Evolutionary conservation across 164 flowering plant species (phyloP), one percentile per base, ranked within the genome.

Genomic region (Liquidambar formosana): DNA sequence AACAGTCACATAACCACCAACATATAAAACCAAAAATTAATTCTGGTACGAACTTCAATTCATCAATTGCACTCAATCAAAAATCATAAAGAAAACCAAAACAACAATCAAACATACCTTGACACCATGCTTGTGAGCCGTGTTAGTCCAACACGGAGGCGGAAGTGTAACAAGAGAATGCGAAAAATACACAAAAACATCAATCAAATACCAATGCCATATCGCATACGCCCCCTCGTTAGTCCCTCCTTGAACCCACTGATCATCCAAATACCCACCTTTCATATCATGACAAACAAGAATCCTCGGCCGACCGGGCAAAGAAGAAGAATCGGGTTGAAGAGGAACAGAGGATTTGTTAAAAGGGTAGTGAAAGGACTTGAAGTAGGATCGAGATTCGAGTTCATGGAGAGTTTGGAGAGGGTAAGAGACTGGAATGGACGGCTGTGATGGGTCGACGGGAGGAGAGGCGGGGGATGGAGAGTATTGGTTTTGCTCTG

Each of bases 141-240:
- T 71, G 65, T 94, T 94, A 5, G 81, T 83, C 99, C 99, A 94
- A 71, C 93, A 79, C 16, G 99, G 97, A 61, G 99, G 99, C 5
- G 97, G 99, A 58, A 94, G 43, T 0, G 97, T 91, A 38, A 94
- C 94, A 52, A 94, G 78, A 78, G 46, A 69, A 76, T 92, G 99
- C 15, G 97, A 91, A 67, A 94, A 94, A 71, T 94, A 94, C 5
- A 94, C 96, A 53, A 94, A 94, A 10, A 94, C 84, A 80, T 94
- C 97, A 11, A 94, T 92, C 86, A 94, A 81, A 78, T 92, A 74
- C 99, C 97, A 94, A 72, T 94, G 97, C 94, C 97, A 92, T 2
- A 92, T 86, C 5, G 90, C 86, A 67, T 85, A 92, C 13, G 93
- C 97, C 19, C 75, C 86, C 1, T 77, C 65, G 61, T 89, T 88